Conservation (phyloP, 2,329 filamentous ascomycete species). For the Penicillium sp. region DNA sequence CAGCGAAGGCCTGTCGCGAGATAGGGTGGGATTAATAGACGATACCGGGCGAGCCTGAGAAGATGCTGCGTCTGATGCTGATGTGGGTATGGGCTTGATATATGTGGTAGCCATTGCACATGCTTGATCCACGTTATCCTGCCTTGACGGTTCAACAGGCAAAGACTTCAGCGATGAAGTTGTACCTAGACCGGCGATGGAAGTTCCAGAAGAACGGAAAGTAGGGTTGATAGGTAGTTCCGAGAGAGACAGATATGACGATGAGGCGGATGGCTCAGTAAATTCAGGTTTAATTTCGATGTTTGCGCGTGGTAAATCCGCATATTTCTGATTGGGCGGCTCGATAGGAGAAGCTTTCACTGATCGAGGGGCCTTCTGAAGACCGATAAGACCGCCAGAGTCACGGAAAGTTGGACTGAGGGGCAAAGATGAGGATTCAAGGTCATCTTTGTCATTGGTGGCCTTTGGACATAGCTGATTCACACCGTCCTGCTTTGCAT, state of each 20-base stretch:
- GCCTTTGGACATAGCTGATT: neutral
- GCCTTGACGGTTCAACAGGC: neutral
- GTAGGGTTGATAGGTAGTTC: constrained; percentile 1
- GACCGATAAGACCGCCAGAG: neutral
- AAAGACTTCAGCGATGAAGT: neutral
- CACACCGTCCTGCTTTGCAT: neutral
- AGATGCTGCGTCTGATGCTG: constrained; percentile 13
- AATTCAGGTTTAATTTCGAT: neutral
- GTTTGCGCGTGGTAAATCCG: neutral
- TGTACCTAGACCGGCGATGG: neutral
- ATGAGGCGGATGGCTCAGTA: neutral
- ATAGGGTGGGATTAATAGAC: constrained; percentile 32
- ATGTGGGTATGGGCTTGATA: neutral
- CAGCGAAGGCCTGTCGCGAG: neutral
- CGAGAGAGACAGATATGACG: neutral
- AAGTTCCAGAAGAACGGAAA: neutral
- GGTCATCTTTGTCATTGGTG: neutral
- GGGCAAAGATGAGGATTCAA: neutral
- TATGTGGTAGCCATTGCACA: neutral
- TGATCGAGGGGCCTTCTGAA: neutral
- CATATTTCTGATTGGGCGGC: neutral
- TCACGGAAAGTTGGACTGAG: neutral
- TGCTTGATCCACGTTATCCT: neutral
- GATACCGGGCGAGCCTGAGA: constrained; percentile 32
- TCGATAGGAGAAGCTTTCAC: neutral